Conservation (phyloP, 441 rosid species). For the Pelargonium citronellum region DNA sequence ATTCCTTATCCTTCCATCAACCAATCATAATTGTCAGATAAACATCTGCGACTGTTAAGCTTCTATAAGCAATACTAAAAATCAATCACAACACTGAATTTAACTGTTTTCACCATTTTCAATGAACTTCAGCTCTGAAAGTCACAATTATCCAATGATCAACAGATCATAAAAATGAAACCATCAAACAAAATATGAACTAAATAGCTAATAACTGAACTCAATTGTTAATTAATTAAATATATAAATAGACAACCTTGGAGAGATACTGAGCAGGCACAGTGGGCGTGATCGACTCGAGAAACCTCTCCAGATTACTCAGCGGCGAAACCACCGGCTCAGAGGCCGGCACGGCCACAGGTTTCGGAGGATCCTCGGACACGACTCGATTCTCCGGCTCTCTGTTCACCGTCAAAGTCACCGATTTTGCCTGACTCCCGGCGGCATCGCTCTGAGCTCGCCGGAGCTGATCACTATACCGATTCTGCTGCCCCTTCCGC, state of each 20-base stretch:
- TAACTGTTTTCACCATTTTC: not conserved
- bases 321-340: slow-evolving; percentile 33
- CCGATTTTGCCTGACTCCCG: slow-evolving; percentile 22
- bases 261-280: slow-evolving; percentile 51
- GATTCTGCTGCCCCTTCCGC: slow-evolving; percentile 32
- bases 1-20: no score
- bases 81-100: not conserved
- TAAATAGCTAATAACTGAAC: no score
- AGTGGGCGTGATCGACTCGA: slow-evolving; percentile 53
- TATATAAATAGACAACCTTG: slow-evolving; percentile 37
- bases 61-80: not conserved
- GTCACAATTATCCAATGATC: no score
- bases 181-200: not conserved
- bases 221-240: no score
- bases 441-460: slow-evolving; percentile 42
- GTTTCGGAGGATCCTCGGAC: slow-evolving; percentile 22
- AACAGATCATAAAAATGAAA: not conserved
- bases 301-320: slow-evolving; percentile 54
- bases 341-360: slow-evolving; percentile 17
- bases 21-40: not conserved
- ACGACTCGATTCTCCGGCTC: slow-evolving; percentile 28
- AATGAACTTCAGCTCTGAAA: no score
- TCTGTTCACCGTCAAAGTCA: slow-evolving; percentile 10
- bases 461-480: slow-evolving; percentile 34
- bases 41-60: not conserved